Evolutionary conservation across 208 protist genomes (phyloP).

Genomic region (Trypanosoma rangeli): DNA sequence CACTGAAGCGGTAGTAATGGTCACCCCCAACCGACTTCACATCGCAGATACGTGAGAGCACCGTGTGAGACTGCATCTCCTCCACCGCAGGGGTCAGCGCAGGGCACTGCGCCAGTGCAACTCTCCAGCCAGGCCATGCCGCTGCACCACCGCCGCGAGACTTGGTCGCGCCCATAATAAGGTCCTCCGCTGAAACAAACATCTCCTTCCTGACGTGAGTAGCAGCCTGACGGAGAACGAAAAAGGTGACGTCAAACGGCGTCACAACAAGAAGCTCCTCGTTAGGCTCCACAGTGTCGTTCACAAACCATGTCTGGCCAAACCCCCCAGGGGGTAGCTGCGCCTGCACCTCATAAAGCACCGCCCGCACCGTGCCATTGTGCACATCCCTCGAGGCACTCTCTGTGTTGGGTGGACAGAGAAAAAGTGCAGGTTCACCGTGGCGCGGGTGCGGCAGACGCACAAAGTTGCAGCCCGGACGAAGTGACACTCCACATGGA

Average conservation of each 20-base stretch:
- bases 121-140: constrained; percentile 47
- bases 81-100: constrained; percentile 25
- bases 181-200: constrained; percentile 37
- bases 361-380: not conserved
- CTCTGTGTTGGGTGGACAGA: constrained; percentile 19
- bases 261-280: constrained; percentile 45
- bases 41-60: constrained; percentile 61
- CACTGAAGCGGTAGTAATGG: constrained; percentile 60
- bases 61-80: constrained; percentile 34
- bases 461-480: constrained; percentile 28
- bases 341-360: constrained; percentile 48
- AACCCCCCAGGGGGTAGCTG: constrained; percentile 48
- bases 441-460: constrained; percentile 71
- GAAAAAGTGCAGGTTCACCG: constrained; percentile 49
- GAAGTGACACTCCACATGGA: constrained; percentile 3
- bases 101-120: constrained; percentile 35
- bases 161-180: constrained; percentile 22
- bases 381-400: not conserved
- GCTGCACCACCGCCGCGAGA: not conserved
- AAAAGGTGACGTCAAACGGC: constrained; percentile 63
- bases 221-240: constrained; percentile 45
- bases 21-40: constrained; percentile 31
- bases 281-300: constrained; percentile 27
- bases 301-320: constrained; percentile 63
- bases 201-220: constrained; percentile 27